phyloP scores from a whole-genome alignment of 2,329 filamentous ascomycete genomes.

The Microcera coccophila region DNA sequence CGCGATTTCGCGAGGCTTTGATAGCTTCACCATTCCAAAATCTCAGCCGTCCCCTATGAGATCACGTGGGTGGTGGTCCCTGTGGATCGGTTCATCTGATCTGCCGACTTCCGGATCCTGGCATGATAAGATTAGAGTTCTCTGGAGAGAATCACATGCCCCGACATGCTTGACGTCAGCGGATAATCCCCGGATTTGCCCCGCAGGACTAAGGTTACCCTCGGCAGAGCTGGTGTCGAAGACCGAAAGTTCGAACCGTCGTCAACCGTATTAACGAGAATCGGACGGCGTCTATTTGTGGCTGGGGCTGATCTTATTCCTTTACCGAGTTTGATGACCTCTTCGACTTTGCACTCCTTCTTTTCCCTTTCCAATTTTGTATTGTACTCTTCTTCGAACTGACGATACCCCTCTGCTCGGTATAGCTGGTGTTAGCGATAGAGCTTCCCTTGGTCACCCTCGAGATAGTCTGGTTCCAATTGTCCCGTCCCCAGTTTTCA shows the following conservation, averaged over 20 bases:
- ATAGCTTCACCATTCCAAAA: conserved; percentile 18
- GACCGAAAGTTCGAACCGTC: conserved; percentile 1
- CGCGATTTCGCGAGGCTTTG: conserved; percentile 8
- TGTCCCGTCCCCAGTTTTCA: neutral
- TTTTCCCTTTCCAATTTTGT: neutral
- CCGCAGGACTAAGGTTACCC: conserved; percentile 12
- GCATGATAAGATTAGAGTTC: too few species aligned
- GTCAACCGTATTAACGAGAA: neutral
- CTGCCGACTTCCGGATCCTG: conserved; percentile 10
- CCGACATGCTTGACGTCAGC: conserved; percentile 23
- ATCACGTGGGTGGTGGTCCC: conserved; percentile 6
- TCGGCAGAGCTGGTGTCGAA: conserved; percentile 14
- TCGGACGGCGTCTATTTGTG: too few species aligned
- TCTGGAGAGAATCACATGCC: conserved; percentile 20
- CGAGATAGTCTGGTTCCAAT: neutral
- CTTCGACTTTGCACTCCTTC: neutral
- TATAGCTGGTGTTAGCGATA: too few species aligned
- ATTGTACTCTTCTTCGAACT: conserved; percentile 1
- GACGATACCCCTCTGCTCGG: too few species aligned
- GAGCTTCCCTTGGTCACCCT: neutral
- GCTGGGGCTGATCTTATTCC: too few species aligned
- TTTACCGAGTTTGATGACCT: neutral
- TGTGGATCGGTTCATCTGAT: conserved; percentile 5
- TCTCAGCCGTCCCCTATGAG: conserved; percentile 6
- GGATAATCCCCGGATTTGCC: conserved; percentile 23